Base-by-base conservation (phyloP, 2,329 filamentous ascomycete genomes). In the Orbilia ellipsospora region DNA sequence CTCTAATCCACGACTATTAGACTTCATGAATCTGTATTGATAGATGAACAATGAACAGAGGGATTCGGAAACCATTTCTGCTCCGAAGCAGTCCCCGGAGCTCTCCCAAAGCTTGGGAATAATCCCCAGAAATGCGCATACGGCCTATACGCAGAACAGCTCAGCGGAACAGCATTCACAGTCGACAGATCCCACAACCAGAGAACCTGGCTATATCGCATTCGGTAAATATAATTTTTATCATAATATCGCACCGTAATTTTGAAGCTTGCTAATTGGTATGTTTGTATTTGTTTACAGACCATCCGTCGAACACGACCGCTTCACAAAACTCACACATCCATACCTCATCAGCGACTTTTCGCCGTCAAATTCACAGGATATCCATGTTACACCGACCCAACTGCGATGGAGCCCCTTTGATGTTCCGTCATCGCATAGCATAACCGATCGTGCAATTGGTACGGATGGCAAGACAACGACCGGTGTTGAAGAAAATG, bases 81-180 rank as follows among this genome's bases (percentile, higher is more conserved):
- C 54, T 76, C 73, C 12, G 73, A 76, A 56, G 65, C 73, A 13
- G 60, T 76, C 36, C 52, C 60, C 20, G 65, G 65, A 13, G 73
- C 73, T 20, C 73, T 76, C 18, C 73, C 73, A 10, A 61, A 70
- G 16, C 65, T 76, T n/a, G 73, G 73, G 23, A 96, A 96, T 84
- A 92, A 91, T 1, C 93, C 93, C 0, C 92, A 96, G 81, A 92
- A 93, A 80, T 89, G 89, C 0, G 87, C 91, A 0, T 88, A 89
- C 78, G 92, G 92, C 0, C 88, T 96, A 28, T 95, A 95, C 83
- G 89, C 92, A 28, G 93, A 96, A 83, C 91, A 91, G 84, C 85
- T 92, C 51, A 91, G 90, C 0, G 90, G 90, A 6, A 91, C 89
- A 1, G 85, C 90, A 31, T 92, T 92, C 81, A 92, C 90, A 2